These are phyloP conservation scores for Cordyceps tenuipes DNA, from an alignment of 2,329 filamentous ascomycete genomes.

Conservation along the genomic window DNA sequence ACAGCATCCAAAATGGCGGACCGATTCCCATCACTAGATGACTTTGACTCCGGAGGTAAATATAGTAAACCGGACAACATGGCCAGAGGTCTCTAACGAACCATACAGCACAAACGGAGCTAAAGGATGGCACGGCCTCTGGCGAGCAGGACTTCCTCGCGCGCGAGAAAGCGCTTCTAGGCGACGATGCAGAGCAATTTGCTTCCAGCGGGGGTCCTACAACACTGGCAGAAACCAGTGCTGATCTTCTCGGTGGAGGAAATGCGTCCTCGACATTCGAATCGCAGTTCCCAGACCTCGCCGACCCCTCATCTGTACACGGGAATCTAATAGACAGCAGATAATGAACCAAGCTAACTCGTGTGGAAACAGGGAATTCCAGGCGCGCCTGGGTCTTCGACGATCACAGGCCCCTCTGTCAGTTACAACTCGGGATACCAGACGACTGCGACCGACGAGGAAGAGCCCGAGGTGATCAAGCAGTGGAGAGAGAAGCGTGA, in stretches of 20 bases:
- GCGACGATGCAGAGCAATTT: slow-evolving; percentile 91
- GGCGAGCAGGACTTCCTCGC: slow-evolving; percentile 75
- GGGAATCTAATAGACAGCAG: not conserved
- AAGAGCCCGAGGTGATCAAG: slow-evolving; percentile 81
- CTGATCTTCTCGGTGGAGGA: slow-evolving; percentile 65
- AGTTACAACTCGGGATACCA: slow-evolving; percentile 55
- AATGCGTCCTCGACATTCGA: slow-evolving; percentile 58
- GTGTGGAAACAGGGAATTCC: slow-evolving; percentile 20
- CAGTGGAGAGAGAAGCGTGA: slow-evolving; percentile 91
- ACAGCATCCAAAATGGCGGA: slow-evolving; percentile 54
- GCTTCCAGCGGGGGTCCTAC: slow-evolving; percentile 64
- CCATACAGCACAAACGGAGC: slow-evolving; percentile 55
- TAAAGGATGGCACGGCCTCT: slow-evolving; percentile 41
- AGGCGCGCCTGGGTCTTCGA: slow-evolving; percentile 21
- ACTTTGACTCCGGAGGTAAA: slow-evolving; percentile 61
- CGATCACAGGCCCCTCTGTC: slow-evolving; percentile 65
- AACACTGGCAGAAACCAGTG: slow-evolving; percentile 54
- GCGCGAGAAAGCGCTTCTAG: slow-evolving; percentile 81
- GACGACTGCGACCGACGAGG: slow-evolving; percentile 55
- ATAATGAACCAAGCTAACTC: slow-evolving; percentile 11
- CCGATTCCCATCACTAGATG: slow-evolving; percentile 70
- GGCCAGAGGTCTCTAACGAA: not conserved
- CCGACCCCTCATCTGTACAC: slow-evolving; percentile 27
- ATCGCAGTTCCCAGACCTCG: slow-evolving; percentile 81
- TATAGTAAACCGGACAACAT: not conserved